phyloP scores from a whole-genome alignment of 768 basidiomycete species.

The Rhodosporidiobolus odoratus region DNA sequence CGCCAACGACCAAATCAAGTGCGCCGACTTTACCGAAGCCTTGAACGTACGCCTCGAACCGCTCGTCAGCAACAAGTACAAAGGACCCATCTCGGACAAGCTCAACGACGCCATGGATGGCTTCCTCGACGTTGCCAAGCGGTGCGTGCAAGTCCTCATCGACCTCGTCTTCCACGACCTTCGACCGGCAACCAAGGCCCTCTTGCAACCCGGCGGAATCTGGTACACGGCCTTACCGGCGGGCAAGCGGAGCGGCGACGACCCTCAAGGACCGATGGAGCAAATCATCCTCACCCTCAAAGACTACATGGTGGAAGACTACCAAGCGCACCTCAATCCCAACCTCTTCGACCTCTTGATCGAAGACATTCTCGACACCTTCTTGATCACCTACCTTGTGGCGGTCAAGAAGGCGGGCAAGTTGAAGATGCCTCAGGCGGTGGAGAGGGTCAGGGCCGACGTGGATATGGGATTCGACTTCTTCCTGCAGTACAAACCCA shows the following conservation, averaged over 20 bases:
- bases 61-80: conserved; percentile 88
- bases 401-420: conserved; percentile 77
- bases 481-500: conserved; percentile 70
- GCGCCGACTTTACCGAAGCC: conserved; percentile 85
- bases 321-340: conserved; percentile 81
- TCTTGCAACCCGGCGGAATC: conserved; percentile 61
- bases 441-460: conserved; percentile 77
- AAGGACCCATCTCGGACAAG: conserved; percentile 69
- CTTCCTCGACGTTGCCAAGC: conserved; percentile 95
- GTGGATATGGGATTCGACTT: conserved; percentile 69
- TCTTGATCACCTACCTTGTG: conserved; percentile 83
- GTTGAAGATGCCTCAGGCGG: conserved; percentile 75
- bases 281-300: conserved; percentile 92
- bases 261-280: conserved; percentile 60
- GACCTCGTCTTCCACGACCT: conserved; percentile 93
- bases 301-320: conserved; percentile 87
- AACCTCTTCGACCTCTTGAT: conserved; percentile 84
- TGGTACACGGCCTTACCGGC: conserved; percentile 63
- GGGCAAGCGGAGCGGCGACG: not conserved
- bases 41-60: conserved; percentile 79
- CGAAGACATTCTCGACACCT: conserved; percentile 84
- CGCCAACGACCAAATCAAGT: conserved; percentile 95
- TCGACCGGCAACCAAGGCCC: conserved; percentile 71
- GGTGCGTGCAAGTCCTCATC: conserved; percentile 89
- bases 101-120: conserved; percentile 97